Evolutionary conservation across 495 filamentous ascomycete genomes (phyloP).

Genomic region (Podospora pseudopauciseta): DNA sequence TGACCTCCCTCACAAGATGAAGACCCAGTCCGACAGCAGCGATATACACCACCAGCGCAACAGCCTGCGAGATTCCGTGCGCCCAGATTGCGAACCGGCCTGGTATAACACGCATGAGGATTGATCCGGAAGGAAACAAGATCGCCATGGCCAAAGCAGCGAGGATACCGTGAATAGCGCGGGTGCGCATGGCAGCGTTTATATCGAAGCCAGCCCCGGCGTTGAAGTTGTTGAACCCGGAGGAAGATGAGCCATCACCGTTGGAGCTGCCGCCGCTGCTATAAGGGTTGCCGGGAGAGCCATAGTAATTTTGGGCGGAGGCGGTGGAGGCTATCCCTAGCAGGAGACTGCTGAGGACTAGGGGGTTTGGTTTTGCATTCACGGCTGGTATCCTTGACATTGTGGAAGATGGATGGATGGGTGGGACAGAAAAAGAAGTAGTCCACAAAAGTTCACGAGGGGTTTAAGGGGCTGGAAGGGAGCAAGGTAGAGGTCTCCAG

Average conservation of each 20-base stretch:
- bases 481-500: background rate
- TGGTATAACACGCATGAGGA: conserved; percentile 50
- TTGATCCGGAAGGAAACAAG: conserved; percentile 54
- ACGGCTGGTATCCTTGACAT: background rate
- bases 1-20: conserved; percentile 39
- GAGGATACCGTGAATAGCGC: conserved; percentile 42
- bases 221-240: conserved; percentile 29
- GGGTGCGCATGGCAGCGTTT: conserved; percentile 18
- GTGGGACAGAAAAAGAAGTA: background rate
- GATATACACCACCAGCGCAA: conserved; percentile 48
- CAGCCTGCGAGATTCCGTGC: conserved; percentile 55
- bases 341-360: background rate
- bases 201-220: conserved; percentile 28
- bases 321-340: background rate
- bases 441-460: background rate
- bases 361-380: background rate
- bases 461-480: background rate
- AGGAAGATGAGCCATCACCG: background rate
- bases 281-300: conserved; percentile 1
- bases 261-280: background rate
- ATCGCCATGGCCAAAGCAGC: conserved; percentile 45
- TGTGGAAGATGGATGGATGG: background rate
- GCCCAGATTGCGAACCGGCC: conserved; percentile 33
- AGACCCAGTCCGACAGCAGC: conserved; percentile 59
- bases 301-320: conserved; percentile 1